Percentiles rank a stretch among this genome's conserved stretches.
phyloP scores from a whole-genome alignment of 2,329 filamentous ascomycete species.

The Diaporthe ilicicola region DNA sequence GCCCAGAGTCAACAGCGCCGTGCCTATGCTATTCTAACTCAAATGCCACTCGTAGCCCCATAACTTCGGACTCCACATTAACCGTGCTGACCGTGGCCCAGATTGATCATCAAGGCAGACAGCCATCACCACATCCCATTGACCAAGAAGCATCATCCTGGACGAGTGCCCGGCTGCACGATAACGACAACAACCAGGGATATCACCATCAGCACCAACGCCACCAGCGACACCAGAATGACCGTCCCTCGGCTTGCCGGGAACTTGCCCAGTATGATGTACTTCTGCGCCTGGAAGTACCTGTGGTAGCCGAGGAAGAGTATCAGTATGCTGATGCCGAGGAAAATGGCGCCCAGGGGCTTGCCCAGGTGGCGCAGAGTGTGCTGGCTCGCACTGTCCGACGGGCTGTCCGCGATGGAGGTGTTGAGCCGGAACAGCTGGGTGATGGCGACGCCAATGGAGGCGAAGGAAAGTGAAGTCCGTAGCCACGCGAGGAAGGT shows the following conservation, averaged over 20 bases:
- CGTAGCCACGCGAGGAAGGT: constrained; percentile 88
- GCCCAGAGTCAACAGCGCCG: background rate
- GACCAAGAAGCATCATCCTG: background rate
- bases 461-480: constrained; percentile 82
- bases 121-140: background rate
- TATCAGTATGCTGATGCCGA: constrained; percentile 78
- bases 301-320: constrained; percentile 80
- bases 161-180: constrained; percentile 1
- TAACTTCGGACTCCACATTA: background rate
- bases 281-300: constrained; percentile 81
- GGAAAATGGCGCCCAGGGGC: constrained; percentile 78
- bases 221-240: constrained; percentile 72
- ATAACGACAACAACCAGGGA: constrained; percentile 49
- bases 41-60: background rate
- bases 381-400: constrained; percentile 45
- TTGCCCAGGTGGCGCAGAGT: constrained; percentile 72
- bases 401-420: constrained; percentile 52
- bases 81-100: background rate
- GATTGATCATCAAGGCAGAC: background rate
- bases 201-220: constrained; percentile 68
- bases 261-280: constrained; percentile 79
- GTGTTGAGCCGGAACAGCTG: constrained; percentile 87
- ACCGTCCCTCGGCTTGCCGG: constrained; percentile 65
- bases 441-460: constrained; percentile 83
- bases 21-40: background rate